phyloP scores from a whole-genome alignment of 768 basidiomycete genomes.

The Imleria badia region DNA sequence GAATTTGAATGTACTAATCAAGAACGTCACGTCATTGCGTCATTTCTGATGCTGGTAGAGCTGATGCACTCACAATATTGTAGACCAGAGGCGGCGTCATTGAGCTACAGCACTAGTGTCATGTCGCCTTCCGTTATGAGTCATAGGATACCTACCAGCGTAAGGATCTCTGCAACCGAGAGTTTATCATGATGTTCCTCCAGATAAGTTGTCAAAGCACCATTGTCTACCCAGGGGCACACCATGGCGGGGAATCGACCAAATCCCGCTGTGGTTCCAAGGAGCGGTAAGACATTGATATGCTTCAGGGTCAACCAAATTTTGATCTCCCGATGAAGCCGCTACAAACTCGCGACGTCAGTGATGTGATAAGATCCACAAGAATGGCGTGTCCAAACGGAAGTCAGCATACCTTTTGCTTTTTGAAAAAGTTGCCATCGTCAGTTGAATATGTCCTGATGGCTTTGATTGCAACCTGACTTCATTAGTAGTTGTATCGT shows the following conservation, averaged over 20 bases:
- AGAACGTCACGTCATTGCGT: background rate
- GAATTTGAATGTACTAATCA: conserved; percentile 15
- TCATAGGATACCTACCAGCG: background rate
- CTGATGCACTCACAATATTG: conserved; percentile 14
- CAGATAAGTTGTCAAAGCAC: conserved; percentile 21
- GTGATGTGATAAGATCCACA: background rate
- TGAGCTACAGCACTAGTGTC: conserved; percentile 6
- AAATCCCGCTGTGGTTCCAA: conserved; percentile 22
- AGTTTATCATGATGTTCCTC: conserved; percentile 12
- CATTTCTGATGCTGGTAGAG: too few relatives aligned
- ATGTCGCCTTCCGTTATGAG: background rate
- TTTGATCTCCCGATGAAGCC: conserved; percentile 29
- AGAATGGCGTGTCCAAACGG: background rate
- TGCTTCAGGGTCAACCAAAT: conserved; percentile 28
- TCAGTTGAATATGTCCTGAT: conserved; percentile 16
- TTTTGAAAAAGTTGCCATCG: conserved; percentile 10
- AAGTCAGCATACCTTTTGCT: conserved; percentile 2
- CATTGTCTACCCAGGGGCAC: conserved; percentile 30
- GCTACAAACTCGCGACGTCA: conserved; percentile 9
- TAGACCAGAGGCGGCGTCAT: conserved; percentile 19
- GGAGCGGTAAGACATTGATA: conserved; percentile 20
- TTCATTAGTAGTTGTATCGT: background rate
- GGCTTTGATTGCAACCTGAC: conserved; percentile 17
- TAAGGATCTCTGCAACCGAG: background rate
- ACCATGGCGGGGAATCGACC: conserved; percentile 31